Evolutionary conservation across 129 eudicot genomes (phyloP), one percentile per base, ranked within the genome.

Genomic region (Escallonia rubra): DNA sequence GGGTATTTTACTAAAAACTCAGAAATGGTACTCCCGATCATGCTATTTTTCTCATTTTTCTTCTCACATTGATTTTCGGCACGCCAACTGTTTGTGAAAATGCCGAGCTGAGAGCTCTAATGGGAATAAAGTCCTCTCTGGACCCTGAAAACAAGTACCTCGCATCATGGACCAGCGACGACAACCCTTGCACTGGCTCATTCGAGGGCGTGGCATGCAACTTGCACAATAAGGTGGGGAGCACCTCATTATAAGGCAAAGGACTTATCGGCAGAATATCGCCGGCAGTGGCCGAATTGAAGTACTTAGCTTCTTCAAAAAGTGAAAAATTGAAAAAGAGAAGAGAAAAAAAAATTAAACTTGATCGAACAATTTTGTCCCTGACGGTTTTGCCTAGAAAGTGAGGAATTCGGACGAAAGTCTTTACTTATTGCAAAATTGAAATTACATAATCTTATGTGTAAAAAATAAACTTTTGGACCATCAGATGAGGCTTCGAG

Each of bases 151-250:
- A 81, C 81, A 82, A 82, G 70, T 58, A 63, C 47, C 80, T 93
- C 10, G 65, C 80, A 3, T 82, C 99, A 7, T 93, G 99, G 99
- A 67, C 82, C 6, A 54, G 51, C 53, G 74, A 74, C 43, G 96
- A 90, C 4, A 92, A 93, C 79, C 99, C 96, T 3, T 93, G 99
- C 73, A 72, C 69, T 55, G 91, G 90, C 59, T 55, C 85, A 1
- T 93, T 89, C 34, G 50, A 69, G 40, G 99, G 99, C 7, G 95
- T 93, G 39, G 95, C 93, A 10, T 93, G 99, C 54, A 93, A 93
- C 49, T 80, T 82, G 80, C 85, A 89, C 72, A 80, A 80, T 23
- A 89, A 89, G 68, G 96, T 93, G 47, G 82, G 88, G 7, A 93
- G 89, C 71, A 89, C 89, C 48, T 82, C 99, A 3, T 72, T 93